A percentile compares a stretch with the other conserved stretches of the same genome.
These are phyloP conservation scores for Peronospora belbahrii DNA, from an alignment of 352 stramenopile species.

Conservation along the genomic window DNA sequence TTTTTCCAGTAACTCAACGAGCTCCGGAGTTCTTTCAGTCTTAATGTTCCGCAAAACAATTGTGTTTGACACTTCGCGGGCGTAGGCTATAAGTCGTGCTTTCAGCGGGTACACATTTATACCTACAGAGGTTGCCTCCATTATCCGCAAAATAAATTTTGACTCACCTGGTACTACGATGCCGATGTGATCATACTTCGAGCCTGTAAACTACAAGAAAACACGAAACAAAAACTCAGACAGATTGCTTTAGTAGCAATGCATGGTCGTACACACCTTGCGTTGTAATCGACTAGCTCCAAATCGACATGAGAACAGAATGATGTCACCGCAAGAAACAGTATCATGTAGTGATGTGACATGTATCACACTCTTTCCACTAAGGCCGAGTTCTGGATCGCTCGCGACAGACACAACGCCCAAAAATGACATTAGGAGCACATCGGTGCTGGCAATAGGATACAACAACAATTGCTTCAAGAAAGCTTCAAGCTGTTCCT, in stretches of 20 bases:
- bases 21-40: conserved; percentile 34
- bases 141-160: conserved; percentile 50
- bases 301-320: conserved; percentile 78
- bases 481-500: conserved; percentile 64
- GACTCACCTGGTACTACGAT: conserved; percentile 70
- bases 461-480: conserved; percentile 43
- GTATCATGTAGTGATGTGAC: conserved; percentile 70
- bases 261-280: conserved; percentile 33
- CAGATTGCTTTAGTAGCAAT: background rate
- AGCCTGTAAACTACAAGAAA: conserved; percentile 48
- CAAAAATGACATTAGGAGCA: conserved; percentile 69
- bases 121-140: conserved; percentile 72
- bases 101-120: conserved; percentile 80
- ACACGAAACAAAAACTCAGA: too few species aligned
- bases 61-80: conserved; percentile 70
- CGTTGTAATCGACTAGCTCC: conserved; percentile 68
- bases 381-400: conserved; percentile 53
- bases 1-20: conserved; percentile 30
- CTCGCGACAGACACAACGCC: conserved; percentile 63
- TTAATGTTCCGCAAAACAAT: conserved; percentile 63
- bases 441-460: conserved; percentile 41
- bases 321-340: conserved; percentile 61
- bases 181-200: conserved; percentile 74
- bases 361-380: conserved; percentile 56
- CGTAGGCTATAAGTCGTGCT: conserved; percentile 66